Evolutionary conservation across 306 rosid species (phyloP).

Genomic region (Prinsepia uniflora): DNA sequence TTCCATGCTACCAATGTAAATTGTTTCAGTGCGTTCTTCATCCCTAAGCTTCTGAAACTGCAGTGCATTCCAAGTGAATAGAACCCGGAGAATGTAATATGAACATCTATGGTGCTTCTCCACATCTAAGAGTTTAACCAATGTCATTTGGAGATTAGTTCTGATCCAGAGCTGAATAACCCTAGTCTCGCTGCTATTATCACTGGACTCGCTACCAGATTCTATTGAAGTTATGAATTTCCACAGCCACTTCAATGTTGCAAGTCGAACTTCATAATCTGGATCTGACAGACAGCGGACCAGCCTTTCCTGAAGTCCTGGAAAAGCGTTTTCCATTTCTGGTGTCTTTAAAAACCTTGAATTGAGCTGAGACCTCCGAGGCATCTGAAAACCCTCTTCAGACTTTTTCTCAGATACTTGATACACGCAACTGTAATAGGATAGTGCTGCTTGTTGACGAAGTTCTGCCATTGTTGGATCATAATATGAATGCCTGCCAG

Average conservation of each 20-base stretch:
- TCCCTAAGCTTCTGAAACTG: constrained; percentile 53
- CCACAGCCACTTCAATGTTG: constrained; percentile 85
- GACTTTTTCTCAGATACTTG: constrained; percentile 55
- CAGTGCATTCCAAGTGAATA: constrained; percentile 68
- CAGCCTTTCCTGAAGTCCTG: constrained; percentile 62
- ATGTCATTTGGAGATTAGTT: constrained; percentile 54
- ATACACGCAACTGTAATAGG: constrained; percentile 78
- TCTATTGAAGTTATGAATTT: constrained; percentile 63
- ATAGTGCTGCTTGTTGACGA: constrained; percentile 75
- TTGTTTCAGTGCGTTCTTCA: constrained; percentile 38
- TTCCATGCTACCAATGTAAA: constrained; percentile 68
- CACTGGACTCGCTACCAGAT: constrained; percentile 38
- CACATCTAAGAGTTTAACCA: constrained; percentile 51
- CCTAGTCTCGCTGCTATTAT: constrained; percentile 44
- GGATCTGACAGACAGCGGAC: constrained; percentile 69
- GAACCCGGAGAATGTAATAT: constrained; percentile 67
- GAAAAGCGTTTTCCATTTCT: constrained; percentile 40
- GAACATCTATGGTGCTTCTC: constrained; percentile 74
- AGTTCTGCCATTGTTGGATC: constrained; percentile 82
- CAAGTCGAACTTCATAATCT: constrained; percentile 81
- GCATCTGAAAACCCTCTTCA: constrained; percentile 31
- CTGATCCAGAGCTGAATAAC: constrained; percentile 55
- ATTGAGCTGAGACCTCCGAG: constrained; percentile 35
- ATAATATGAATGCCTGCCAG: constrained; percentile 41
- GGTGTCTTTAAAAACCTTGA: constrained; percentile 37